These are phyloP conservation scores for Suillus tomentosus DNA, from an alignment of 768 basidiomycete species.

Conservation along the genomic window DNA sequence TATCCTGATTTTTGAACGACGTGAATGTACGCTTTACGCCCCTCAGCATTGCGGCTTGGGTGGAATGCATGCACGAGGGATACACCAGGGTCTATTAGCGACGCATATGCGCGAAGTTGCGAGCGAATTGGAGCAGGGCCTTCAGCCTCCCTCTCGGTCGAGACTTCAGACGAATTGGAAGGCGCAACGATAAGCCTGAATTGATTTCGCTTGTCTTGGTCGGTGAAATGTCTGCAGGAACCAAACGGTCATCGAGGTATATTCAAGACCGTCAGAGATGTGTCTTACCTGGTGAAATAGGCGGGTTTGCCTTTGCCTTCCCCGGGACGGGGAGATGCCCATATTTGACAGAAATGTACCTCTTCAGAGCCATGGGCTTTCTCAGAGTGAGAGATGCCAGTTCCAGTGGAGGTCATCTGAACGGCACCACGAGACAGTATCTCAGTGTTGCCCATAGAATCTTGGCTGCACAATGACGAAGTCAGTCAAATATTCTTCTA, in stretches of 20 bases:
- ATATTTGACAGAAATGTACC: conserved; percentile 71
- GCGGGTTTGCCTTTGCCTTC: conserved; percentile 48
- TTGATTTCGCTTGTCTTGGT: conserved; percentile 76
- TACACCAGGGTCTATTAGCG: conserved; percentile 61
- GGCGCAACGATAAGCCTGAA: conserved; percentile 81
- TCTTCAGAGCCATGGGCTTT: conserved; percentile 50
- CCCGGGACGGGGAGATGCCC: conserved; percentile 51
- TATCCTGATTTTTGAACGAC: conserved; percentile 86
- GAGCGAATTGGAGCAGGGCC: conserved; percentile 86
- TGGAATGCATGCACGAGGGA: conserved; percentile 54
- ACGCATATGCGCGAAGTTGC: conserved; percentile 70
- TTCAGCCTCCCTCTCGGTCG: conserved; percentile 57
- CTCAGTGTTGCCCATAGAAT: conserved; percentile 91
- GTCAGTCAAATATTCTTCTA: background rate
- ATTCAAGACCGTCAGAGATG: background rate
- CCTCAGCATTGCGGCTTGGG: conserved; percentile 30
- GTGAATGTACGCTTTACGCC: conserved; percentile 78
- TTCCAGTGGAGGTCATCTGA: conserved; percentile 91
- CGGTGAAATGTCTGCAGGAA: conserved; percentile 62
- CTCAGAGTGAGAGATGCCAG: conserved; percentile 86
- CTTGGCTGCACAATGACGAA: conserved; percentile 54
- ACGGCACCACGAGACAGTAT: conserved; percentile 86
- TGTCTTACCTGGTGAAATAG: conserved; percentile 75
- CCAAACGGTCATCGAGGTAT: background rate
- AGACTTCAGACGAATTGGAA: conserved; percentile 56